Conservation (phyloP, 768 basidiomycete genomes). For the Tulasnella sp. region DNA sequence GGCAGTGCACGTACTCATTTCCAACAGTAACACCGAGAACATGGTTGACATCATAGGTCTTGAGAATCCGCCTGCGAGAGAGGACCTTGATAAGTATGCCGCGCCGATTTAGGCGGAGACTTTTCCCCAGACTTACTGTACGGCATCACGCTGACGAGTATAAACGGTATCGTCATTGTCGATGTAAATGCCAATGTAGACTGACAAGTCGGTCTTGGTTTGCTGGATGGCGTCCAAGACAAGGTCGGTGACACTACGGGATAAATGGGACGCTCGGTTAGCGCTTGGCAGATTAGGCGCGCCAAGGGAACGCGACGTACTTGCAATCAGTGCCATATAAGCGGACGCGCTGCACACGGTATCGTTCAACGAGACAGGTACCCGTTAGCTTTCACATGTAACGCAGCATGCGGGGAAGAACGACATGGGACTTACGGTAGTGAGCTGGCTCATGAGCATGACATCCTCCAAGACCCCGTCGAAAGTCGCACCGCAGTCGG, state of each 20-base stretch:
- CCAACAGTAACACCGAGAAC: conserved; percentile 82
- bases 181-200: conserved; percentile 60
- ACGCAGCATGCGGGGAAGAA: neutral
- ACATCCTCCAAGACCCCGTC: conserved; percentile 28
- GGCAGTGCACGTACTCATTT: conserved; percentile 77
- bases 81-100: neutral
- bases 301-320: conserved; percentile 54
- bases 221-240: conserved; percentile 79
- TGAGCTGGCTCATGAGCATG: conserved; percentile 74
- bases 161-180: conserved; percentile 63
- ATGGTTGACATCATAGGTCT: conserved; percentile 67
- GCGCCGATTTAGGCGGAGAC: neutral
- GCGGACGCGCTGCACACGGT: conserved; percentile 49
- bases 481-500: conserved; percentile 53
- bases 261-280: neutral
- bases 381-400: neutral
- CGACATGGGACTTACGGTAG: conserved; percentile 36
- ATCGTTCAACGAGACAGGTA: conserved; percentile 4
- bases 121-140: conserved; percentile 42
- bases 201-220: conserved; percentile 79
- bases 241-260: conserved; percentile 37
- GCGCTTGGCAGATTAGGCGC: neutral
- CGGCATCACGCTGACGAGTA: conserved; percentile 56
- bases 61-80: conserved; percentile 31
- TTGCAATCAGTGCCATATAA: conserved; percentile 87